Evolutionary conservation across 2,329 filamentous ascomycete species (phyloP).

Genomic region (Penicillium glabrum): DNA sequence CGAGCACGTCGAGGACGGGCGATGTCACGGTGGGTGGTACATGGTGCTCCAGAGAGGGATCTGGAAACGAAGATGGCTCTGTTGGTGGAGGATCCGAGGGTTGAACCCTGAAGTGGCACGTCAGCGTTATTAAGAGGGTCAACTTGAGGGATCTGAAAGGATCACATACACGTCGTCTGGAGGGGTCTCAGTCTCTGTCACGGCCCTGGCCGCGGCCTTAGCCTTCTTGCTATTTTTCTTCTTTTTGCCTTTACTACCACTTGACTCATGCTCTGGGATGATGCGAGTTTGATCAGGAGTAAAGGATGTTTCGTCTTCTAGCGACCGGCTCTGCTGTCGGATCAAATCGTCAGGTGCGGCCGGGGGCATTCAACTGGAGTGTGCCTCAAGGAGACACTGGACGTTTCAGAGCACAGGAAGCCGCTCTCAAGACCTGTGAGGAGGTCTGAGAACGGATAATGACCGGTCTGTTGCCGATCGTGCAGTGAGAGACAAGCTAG

Average conservation of each 20-base stretch:
- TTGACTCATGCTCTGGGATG: constrained; percentile 33
- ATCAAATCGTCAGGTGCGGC: constrained; percentile 40
- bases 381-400: constrained; percentile 32
- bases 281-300: constrained; percentile 27
- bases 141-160: background rate
- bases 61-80: constrained; percentile 33
- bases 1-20: constrained; percentile 41
- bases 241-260: constrained; percentile 39
- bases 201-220: constrained; percentile 33
- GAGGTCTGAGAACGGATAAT: constrained; percentile 36
- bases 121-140: background rate
- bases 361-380: constrained; percentile 44
- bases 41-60: constrained; percentile 26
- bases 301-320: constrained; percentile 31
- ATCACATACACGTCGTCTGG: constrained; percentile 38
- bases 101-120: constrained; percentile 23
- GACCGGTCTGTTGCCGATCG: constrained; percentile 1
- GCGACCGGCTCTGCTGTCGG: constrained; percentile 37
- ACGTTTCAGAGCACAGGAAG: constrained; percentile 4
- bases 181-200: constrained; percentile 31
- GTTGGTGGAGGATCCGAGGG: constrained; percentile 25
- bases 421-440: constrained; percentile 33
- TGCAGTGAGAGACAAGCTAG: background rate
- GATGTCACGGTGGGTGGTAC: constrained; percentile 30
- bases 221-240: constrained; percentile 42